A percentile compares a stretch with the other conserved stretches of the same genome.
Conservation (phyloP, 2,329 filamentous ascomycete genomes). For the Polychaeton citri region DNA sequence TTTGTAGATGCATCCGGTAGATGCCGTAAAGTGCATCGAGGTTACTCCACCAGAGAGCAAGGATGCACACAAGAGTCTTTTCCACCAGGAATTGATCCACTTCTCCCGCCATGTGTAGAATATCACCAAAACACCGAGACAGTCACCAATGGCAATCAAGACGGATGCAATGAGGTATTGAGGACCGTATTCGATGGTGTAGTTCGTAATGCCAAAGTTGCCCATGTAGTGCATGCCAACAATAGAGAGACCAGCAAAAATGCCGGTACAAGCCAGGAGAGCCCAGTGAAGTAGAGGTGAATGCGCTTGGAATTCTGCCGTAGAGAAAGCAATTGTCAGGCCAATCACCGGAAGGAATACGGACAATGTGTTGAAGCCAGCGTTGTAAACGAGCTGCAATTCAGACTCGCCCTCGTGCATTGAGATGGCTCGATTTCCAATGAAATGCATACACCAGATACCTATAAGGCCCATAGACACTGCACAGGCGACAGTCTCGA, state of each 20-base stretch:
- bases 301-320: slow-evolving; percentile 38
- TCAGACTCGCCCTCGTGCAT: slow-evolving; percentile 48
- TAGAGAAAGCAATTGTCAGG: slow-evolving; percentile 57
- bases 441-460: slow-evolving; percentile 56
- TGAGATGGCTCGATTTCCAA: slow-evolving; percentile 67
- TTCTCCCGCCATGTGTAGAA: slow-evolving; percentile 66
- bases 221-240: slow-evolving; percentile 82
- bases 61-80: slow-evolving; percentile 51
- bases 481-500: slow-evolving; percentile 28
- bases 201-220: slow-evolving; percentile 73
- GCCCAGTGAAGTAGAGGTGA: slow-evolving; percentile 16
- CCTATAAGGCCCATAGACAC: slow-evolving; percentile 35
- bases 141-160: slow-evolving; percentile 59
- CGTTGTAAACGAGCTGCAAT: slow-evolving; percentile 62
- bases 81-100: slow-evolving; percentile 72
- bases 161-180: slow-evolving; percentile 54
- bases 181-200: slow-evolving; percentile 47
- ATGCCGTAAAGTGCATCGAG: slow-evolving; percentile 75
- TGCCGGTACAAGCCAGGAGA: slow-evolving; percentile 43
- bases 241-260: slow-evolving; percentile 59
- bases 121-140: slow-evolving; percentile 53
- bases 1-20: slow-evolving; percentile 55
- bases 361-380: slow-evolving; percentile 59
- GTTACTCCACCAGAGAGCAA: slow-evolving; percentile 62
- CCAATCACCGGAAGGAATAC: slow-evolving; percentile 70